phyloP scores from a whole-genome alignment of 1,139 yeast genomes.

The Candida sojae region DNA sequence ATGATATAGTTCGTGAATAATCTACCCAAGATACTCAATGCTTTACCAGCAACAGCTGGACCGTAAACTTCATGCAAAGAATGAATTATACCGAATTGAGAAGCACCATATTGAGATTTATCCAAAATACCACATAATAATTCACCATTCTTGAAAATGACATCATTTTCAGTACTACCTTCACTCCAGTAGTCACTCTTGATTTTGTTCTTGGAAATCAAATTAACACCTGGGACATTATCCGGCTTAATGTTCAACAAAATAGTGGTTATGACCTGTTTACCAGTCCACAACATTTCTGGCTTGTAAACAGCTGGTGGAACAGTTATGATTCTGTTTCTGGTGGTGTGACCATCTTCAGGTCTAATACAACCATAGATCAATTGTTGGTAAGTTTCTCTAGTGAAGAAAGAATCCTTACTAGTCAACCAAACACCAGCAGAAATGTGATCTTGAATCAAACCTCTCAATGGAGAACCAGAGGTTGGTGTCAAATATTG shows the following conservation, averaged over 20 bases:
- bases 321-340: conserved; percentile 69
- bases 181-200: conserved; percentile 95
- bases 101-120: conserved; percentile 98
- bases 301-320: conserved; percentile 93
- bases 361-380: conserved; percentile 94
- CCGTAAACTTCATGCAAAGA: conserved; percentile 96
- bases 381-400: conserved; percentile 91
- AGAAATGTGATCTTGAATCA: conserved; percentile 97
- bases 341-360: conserved; percentile 94
- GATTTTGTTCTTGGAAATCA: conserved; percentile 81
- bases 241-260: conserved; percentile 83
- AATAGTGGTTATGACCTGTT: conserved; percentile 92
- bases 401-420: conserved; percentile 87
- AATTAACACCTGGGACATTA: conserved; percentile 87
- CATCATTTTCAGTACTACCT: conserved; percentile 81
- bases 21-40: conserved; percentile 88
- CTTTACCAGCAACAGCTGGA: conserved; percentile 83
- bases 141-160: conserved; percentile 83
- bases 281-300: conserved; percentile 95
- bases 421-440: conserved; percentile 98
- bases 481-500: conserved; percentile 98
- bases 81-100: conserved; percentile 95
- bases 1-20: conserved; percentile 92
- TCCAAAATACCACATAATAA: conserved; percentile 90
- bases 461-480: conserved; percentile 97